These are phyloP conservation scores for Seminavis robusta DNA, from an alignment of 108 stramenopile genomes.

Conservation along the genomic window DNA sequence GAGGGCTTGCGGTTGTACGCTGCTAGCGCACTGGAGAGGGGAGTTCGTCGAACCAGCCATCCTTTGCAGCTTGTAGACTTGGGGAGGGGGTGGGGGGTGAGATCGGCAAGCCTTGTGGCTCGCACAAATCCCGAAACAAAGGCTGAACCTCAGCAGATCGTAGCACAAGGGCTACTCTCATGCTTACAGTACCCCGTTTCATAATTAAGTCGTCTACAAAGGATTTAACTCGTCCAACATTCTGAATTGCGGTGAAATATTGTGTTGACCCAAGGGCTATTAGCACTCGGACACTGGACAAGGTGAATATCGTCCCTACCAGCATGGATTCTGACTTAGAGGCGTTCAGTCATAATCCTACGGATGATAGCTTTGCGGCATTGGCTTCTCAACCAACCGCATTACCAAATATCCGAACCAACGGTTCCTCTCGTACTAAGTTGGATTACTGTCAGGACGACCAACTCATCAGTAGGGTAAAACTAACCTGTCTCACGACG, in stretches of 20 bases:
- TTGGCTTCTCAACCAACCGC: conserved; percentile 89
- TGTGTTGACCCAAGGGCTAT: conserved; percentile 69
- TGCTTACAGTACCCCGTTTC: conserved; percentile 94
- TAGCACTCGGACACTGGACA: conserved; percentile 70
- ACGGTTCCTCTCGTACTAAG: conserved; percentile 99
- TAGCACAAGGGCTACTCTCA: conserved; percentile 96
- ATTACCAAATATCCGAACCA: conserved; percentile 96
- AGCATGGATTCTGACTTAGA: conserved; percentile 96
- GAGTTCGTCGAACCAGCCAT: too few relatives aligned
- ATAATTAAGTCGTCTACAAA: conserved; percentile 93
- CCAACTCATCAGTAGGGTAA: conserved; percentile 89
- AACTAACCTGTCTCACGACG: conserved; percentile 98
- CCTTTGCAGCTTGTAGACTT: too few relatives aligned
- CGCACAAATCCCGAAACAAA: conserved; percentile 88
- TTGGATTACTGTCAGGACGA: conserved; percentile 95
- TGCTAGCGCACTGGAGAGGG: too few relatives aligned
- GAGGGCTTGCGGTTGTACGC: too few relatives aligned
- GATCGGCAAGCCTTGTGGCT: too few relatives aligned
- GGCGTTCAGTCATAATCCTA: conserved; percentile 94
- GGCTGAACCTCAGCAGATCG: conserved; percentile 97
- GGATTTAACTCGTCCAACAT: conserved; percentile 91
- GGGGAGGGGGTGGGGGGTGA: too few relatives aligned
- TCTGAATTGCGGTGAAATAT: conserved; percentile 68
- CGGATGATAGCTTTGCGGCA: conserved; percentile 93
- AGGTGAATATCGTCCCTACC: conserved; percentile 83